Evolutionary conservation across 2,329 filamentous ascomycete genomes (phyloP).

Genomic region (Drechslerella stenobrocha): DNA sequence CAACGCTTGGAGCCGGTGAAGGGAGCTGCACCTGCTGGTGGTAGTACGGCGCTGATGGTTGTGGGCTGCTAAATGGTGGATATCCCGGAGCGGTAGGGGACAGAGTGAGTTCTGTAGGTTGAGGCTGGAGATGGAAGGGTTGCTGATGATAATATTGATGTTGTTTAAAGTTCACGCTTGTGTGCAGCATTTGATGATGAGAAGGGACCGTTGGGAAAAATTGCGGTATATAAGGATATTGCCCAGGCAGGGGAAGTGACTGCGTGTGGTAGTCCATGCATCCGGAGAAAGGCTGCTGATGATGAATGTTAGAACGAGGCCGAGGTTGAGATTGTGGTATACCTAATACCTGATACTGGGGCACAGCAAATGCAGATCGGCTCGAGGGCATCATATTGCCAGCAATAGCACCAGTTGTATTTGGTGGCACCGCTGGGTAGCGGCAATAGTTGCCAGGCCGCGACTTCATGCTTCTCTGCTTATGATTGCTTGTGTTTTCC

Average conservation of each 20-base stretch:
- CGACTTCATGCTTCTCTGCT: constrained; percentile 12
- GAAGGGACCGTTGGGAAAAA: constrained; percentile 25
- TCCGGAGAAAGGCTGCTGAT: constrained; percentile 13
- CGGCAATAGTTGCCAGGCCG: constrained; percentile 13
- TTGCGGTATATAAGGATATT: constrained; percentile 26
- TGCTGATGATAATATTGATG: constrained; percentile 32
- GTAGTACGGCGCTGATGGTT: constrained; percentile 18
- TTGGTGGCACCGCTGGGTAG: constrained; percentile 31
- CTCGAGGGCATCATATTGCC: background rate
- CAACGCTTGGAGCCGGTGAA: constrained; percentile 34
- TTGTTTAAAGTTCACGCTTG: constrained; percentile 16
- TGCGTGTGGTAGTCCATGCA: constrained; percentile 23
- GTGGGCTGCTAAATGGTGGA: constrained; percentile 12
- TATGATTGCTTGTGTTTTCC: constrained; percentile 6
- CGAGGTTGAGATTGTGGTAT: constrained; percentile 10
- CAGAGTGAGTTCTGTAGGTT: constrained; percentile 16
- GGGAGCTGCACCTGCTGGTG: constrained; percentile 24
- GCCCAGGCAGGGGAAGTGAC: constrained; percentile 11
- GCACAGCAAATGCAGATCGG: no score
- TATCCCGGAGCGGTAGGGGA: constrained; percentile 13
- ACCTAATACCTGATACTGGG: background rate
- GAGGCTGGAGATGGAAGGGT: constrained; percentile 15
- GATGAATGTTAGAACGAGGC: constrained; percentile 2
- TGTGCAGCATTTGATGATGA: constrained; percentile 25
- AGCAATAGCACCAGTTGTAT: constrained; percentile 18